These are phyloP conservation scores for Penicillium digitatum DNA, from an alignment of 2,329 filamentous ascomycete species.

Conservation along the genomic window DNA sequence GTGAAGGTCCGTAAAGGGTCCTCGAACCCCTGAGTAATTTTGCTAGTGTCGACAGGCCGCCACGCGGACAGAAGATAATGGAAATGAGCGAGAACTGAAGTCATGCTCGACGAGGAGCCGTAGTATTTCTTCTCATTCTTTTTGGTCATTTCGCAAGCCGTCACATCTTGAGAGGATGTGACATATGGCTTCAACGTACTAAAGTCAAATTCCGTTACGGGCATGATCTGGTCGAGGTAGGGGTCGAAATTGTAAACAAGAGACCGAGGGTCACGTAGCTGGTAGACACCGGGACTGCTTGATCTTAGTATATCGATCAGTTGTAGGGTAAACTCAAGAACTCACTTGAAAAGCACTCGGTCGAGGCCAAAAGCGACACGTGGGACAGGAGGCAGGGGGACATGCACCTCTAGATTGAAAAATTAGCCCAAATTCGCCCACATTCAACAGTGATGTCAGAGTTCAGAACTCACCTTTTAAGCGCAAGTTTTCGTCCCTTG, in stretches of 20 bases:
- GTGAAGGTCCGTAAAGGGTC: conserved; percentile 66
- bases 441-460: background rate
- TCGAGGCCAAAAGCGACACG: conserved; percentile 70
- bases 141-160: conserved; percentile 64
- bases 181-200: conserved; percentile 79
- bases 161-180: conserved; percentile 80
- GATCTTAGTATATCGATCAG: conserved; percentile 2
- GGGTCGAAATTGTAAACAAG: conserved; percentile 96
- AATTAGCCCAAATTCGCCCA: conserved; percentile 6
- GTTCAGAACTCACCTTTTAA: conserved; percentile 20
- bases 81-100: conserved; percentile 78
- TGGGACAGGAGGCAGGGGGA: conserved; percentile 55
- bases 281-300: conserved; percentile 71
- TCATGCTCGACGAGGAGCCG: conserved; percentile 97
- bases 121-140: conserved; percentile 72
- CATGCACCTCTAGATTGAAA: conserved; percentile 30
- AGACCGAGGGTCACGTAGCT: conserved; percentile 81
- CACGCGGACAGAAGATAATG: conserved; percentile 86
- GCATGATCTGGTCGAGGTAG: conserved; percentile 89
- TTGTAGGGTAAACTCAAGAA: background rate
- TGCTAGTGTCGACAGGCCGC: conserved; percentile 64
- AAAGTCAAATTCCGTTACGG: conserved; percentile 88
- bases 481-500: background rate
- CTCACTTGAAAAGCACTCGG: conserved; percentile 83
- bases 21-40: conserved; percentile 65